Evolutionary conservation across 306 rosid species (phyloP).

Genomic region (Abrus pulchellus): DNA sequence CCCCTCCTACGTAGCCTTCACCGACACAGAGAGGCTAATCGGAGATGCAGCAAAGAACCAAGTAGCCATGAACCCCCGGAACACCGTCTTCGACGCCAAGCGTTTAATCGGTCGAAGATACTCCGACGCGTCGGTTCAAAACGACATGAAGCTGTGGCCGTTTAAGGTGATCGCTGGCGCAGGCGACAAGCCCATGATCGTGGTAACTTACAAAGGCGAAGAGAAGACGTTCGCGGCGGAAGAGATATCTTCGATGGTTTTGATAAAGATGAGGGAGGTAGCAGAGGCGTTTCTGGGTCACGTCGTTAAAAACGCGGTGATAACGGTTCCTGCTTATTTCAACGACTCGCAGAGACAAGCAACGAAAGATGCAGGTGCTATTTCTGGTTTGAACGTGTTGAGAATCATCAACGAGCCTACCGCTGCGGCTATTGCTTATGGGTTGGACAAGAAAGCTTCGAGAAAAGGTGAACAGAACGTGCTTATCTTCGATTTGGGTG

Average conservation of each 20-base stretch:
- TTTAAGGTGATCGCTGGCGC: slow-evolving; percentile 75
- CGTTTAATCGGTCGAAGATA: slow-evolving; percentile 76
- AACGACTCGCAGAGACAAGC: slow-evolving; percentile 92
- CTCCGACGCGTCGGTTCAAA: slow-evolving; percentile 70
- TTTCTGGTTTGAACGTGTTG: slow-evolving; percentile 73
- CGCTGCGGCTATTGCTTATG: slow-evolving; percentile 86
- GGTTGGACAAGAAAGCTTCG: slow-evolving; percentile 75
- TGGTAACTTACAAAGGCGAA: slow-evolving; percentile 73
- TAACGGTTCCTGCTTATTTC: slow-evolving; percentile 86
- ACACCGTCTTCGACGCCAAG: slow-evolving; percentile 89
- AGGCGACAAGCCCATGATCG: slow-evolving; percentile 77
- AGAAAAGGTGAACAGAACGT: slow-evolving; percentile 82
- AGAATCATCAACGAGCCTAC: slow-evolving; percentile 88
- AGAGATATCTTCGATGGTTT: slow-evolving; percentile 86
- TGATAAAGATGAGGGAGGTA: slow-evolving; percentile 71
- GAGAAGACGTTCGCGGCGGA: slow-evolving; percentile 71
- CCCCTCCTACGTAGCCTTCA: slow-evolving; percentile 90
- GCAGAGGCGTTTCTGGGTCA: slow-evolving; percentile 79
- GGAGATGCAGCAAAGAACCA: slow-evolving; percentile 93
- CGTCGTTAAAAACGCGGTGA: slow-evolving; percentile 68
- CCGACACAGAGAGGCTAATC: slow-evolving; percentile 82
- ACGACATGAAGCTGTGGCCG: slow-evolving; percentile 91
- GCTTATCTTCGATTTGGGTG: slow-evolving; percentile 78
- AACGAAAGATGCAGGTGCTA: slow-evolving; percentile 79
- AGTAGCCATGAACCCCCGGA: slow-evolving; percentile 85